Percentiles rank a stretch among this genome's conserved stretches.
Evolutionary conservation across 371 early-diverging fungal genomes (phyloP).

Genomic region (Syncephalastrum monosporum): DNA sequence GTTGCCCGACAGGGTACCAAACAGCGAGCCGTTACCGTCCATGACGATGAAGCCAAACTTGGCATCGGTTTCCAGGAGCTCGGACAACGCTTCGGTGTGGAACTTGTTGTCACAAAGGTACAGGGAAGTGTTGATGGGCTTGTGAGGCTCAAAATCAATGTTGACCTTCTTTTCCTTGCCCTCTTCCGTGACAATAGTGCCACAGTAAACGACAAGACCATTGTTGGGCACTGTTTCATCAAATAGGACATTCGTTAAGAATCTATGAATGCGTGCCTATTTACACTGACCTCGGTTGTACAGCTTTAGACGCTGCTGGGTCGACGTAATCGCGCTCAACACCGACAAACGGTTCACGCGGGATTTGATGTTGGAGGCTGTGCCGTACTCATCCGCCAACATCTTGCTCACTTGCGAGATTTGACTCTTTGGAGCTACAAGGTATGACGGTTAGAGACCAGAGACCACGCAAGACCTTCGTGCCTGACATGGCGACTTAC

Average conservation of each 20-base stretch:
- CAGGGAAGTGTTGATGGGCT: conserved; percentile 99
- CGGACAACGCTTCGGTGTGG: conserved; percentile 95
- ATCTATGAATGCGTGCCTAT: not conserved
- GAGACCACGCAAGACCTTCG: not conserved
- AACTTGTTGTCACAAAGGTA: conserved; percentile 99
- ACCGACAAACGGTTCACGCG: conserved; percentile 99
- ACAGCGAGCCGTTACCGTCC: conserved; percentile 99
- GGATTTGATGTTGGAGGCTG: conserved; percentile 99
- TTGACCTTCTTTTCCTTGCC: conserved; percentile 99
- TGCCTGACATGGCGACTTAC: conserved; percentile 33
- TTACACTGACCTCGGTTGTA: conserved; percentile 69
- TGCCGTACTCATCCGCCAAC: conserved; percentile 99
- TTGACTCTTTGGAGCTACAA: conserved; percentile 88
- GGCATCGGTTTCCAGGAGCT: conserved; percentile 94
- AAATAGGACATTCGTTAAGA: conserved; percentile 2
- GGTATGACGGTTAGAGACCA: not conserved
- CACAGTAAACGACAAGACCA: conserved; percentile 95
- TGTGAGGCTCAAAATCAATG: conserved; percentile 99
- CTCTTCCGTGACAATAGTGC: conserved; percentile 97
- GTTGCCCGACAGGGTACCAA: conserved; percentile 98
- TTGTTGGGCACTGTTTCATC: conserved; percentile 79
- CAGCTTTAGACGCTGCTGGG: conserved; percentile 97
- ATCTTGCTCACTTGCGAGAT: conserved; percentile 90
- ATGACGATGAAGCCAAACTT: conserved; percentile 99
- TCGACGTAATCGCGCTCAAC: conserved; percentile 97